Evolutionary conservation across 805 yeast genomes (phyloP).

Genomic region (Alloascoidea africana): DNA sequence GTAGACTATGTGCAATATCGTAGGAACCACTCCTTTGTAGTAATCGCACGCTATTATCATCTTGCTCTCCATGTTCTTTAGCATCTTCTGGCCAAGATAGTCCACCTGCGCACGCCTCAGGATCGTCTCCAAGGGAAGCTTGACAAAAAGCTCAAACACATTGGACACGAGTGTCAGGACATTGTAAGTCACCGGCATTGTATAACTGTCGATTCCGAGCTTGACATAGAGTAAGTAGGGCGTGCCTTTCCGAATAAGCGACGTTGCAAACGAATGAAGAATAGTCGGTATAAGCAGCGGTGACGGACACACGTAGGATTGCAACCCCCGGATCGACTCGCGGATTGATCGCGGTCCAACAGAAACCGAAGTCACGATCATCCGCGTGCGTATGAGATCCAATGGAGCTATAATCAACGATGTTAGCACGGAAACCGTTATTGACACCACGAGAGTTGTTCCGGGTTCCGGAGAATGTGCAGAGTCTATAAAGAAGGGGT

Average conservation of each 20-base stretch:
- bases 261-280: constrained; percentile 43
- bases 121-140: constrained; percentile 78
- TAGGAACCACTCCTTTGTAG: neutral
- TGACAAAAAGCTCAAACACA: constrained; percentile 52
- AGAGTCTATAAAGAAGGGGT: constrained; percentile 73
- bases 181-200: constrained; percentile 45
- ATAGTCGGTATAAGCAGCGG: constrained; percentile 53
- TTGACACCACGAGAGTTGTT: constrained; percentile 48
- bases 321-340: constrained; percentile 39
- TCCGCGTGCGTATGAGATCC: constrained; percentile 63
- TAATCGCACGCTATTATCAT: neutral
- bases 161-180: constrained; percentile 44
- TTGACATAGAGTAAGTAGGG: constrained; percentile 46
- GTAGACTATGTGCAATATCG: neutral
- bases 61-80: constrained; percentile 4
- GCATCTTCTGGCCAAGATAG: constrained; percentile 28
- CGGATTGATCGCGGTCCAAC: constrained; percentile 49
- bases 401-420: constrained; percentile 66
- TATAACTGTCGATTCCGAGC: constrained; percentile 51
- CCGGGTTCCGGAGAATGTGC: constrained; percentile 68
- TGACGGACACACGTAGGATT: constrained; percentile 37
- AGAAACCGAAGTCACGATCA: constrained; percentile 55
- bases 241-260: constrained; percentile 47
- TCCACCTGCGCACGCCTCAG: constrained; percentile 72
- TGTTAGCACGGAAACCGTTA: constrained; percentile 58